A percentile compares a stretch with the other conserved stretches of the same genome.
Conservation (phyloP, 768 basidiomycete species). For the Leccinum pellstonianum region DNA sequence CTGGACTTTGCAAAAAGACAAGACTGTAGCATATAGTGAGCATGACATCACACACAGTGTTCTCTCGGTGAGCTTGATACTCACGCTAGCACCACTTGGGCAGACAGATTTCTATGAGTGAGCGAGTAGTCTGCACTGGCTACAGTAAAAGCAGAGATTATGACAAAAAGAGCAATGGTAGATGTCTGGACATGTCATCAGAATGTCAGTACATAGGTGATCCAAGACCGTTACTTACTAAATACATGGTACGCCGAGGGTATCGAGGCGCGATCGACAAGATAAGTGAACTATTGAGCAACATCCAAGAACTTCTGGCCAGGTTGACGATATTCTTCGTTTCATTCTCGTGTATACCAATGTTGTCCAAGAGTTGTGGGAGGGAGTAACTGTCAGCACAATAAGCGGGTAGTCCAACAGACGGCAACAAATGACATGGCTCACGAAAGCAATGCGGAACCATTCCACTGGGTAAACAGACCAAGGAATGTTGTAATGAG, state of each 20-base stretch:
- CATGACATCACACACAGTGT: background rate
- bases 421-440: background rate
- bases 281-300: background rate
- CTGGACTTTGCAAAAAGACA: background rate
- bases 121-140: background rate
- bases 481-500: background rate
- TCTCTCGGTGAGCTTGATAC: background rate
- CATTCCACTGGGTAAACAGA: background rate
- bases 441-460: background rate
- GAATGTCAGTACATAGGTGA: background rate
- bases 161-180: background rate
- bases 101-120: background rate
- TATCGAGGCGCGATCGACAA: background rate
- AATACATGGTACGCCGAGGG: background rate
- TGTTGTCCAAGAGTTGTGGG: background rate
- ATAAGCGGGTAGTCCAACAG: background rate
- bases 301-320: background rate
- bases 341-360: background rate
- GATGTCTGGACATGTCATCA: background rate
- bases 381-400: background rate
- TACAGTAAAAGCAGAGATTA: background rate
- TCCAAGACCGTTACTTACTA: background rate
- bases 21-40: background rate
- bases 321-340: background rate
- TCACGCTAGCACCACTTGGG: background rate